phyloP scores from a whole-genome alignment of 2,329 filamentous ascomycete species.

The Tolypocladium cylindrosporum region DNA sequence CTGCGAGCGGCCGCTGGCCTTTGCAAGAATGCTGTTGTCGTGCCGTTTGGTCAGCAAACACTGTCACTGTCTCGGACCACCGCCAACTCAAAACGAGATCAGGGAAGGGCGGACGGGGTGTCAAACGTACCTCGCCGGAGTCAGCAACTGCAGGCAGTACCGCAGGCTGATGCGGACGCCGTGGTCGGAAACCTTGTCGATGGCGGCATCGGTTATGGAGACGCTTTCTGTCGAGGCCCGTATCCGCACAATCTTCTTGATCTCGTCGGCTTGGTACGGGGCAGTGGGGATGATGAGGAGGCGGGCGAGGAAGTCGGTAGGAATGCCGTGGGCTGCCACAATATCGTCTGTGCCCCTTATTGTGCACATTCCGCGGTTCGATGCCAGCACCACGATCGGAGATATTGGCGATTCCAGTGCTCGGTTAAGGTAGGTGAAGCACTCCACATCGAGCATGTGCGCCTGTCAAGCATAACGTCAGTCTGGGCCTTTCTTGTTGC shows the following conservation, averaged over 20 bases:
- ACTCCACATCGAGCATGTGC: constrained; percentile 99
- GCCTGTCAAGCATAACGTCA: constrained; percentile 45
- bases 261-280: constrained; percentile 78
- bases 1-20: constrained; percentile 67
- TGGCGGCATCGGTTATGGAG: constrained; percentile 66
- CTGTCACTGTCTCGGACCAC: not conserved
- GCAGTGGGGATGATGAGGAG: constrained; percentile 94
- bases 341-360: constrained; percentile 81
- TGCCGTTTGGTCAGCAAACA: constrained; percentile 17
- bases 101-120: constrained; percentile 1
- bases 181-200: constrained; percentile 78
- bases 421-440: constrained; percentile 97
- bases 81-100: not conserved
- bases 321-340: constrained; percentile 84
- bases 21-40: constrained; percentile 64
- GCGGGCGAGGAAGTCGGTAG: constrained; percentile 83
- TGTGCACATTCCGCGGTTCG: constrained; percentile 87
- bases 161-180: constrained; percentile 83
- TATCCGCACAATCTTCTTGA: constrained; percentile 82
- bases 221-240: constrained; percentile 76
- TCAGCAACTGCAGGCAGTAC: constrained; percentile 87
- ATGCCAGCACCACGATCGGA: constrained; percentile 93
- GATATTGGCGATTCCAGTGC: constrained; percentile 93
- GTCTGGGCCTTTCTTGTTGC: not conserved
- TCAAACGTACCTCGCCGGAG: constrained; percentile 60